Evolutionary conservation across 1,284 basidiomycete genomes (phyloP).

Genomic region (Puccinia hordei): DNA sequence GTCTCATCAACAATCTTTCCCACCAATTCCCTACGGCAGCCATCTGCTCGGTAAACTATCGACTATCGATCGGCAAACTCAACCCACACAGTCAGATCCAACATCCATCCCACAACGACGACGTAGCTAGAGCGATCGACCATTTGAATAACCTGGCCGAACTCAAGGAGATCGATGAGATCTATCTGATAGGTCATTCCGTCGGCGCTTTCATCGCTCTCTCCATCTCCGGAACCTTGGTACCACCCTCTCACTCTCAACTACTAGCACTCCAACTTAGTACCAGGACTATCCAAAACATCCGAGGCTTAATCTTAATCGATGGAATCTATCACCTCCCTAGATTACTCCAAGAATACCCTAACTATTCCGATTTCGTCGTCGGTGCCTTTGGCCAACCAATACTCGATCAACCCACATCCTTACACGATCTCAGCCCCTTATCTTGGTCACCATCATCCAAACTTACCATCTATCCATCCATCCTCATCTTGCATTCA

Average conservation of each 20-base stretch:
- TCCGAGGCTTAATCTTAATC: slow-evolving; percentile 26
- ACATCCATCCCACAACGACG: slow-evolving; percentile 40
- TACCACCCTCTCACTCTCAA: not conserved
- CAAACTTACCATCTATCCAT: not conserved
- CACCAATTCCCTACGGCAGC: slow-evolving; percentile 4
- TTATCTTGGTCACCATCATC: slow-evolving; percentile 15
- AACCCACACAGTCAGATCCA: not conserved
- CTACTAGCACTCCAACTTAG: not conserved
- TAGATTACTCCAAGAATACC: slow-evolving; percentile 39
- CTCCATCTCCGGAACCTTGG: slow-evolving; percentile 26
- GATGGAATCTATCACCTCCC: slow-evolving; percentile 46
- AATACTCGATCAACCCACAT: not conserved
- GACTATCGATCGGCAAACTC: slow-evolving; percentile 20
- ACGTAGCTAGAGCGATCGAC: slow-evolving; percentile 25
- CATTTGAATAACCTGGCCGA: not conserved
- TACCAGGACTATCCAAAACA: not conserved
- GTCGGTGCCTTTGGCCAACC: slow-evolving; percentile 1
- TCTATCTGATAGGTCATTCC: slow-evolving; percentile 46
- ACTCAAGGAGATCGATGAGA: not conserved
- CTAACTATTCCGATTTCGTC: slow-evolving; percentile 33
- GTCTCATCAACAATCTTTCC: slow-evolving; percentile 30
- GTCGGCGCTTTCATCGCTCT: slow-evolving; percentile 49
- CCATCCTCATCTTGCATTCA: slow-evolving; percentile 45
- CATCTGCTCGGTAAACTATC: slow-evolving; percentile 48
- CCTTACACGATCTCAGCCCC: slow-evolving; percentile 17